Evolutionary conservation across 805 yeast genomes (phyloP).

Genomic region (Millerago galiae): DNA sequence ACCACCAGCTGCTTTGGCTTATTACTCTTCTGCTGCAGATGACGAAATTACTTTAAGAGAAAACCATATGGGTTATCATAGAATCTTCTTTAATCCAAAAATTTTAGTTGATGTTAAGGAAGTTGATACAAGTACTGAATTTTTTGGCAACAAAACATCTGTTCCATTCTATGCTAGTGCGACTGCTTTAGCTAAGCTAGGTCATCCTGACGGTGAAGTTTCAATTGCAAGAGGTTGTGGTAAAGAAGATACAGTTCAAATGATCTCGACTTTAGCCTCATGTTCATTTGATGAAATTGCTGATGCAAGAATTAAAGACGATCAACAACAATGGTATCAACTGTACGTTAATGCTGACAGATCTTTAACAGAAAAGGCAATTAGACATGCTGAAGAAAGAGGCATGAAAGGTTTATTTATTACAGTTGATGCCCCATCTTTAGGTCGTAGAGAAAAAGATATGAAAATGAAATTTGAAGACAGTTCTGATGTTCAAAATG

Average conservation of each 20-base stretch:
- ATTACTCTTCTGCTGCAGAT: conserved; percentile 87
- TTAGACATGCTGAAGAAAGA: conserved; percentile 64
- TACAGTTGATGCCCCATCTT: conserved; percentile 89
- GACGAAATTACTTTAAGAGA: conserved; percentile 89
- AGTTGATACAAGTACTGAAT: conserved; percentile 62
- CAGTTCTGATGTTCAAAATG: conserved; percentile 42
- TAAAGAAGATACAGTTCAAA: conserved; percentile 65
- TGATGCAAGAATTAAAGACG: conserved; percentile 52
- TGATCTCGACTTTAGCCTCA: conserved; percentile 90
- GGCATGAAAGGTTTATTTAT: conserved; percentile 80
- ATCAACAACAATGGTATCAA: conserved; percentile 85
- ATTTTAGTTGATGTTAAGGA: conserved; percentile 74
- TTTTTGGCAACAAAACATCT: conserved; percentile 63
- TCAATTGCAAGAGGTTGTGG: conserved; percentile 82
- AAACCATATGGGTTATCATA: conserved; percentile 83
- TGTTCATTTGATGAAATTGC: conserved; percentile 83
- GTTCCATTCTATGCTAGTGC: conserved; percentile 90
- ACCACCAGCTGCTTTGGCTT: conserved; percentile 83
- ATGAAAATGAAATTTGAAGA: conserved; percentile 56
- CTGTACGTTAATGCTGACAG: conserved; percentile 78
- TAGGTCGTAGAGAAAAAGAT: conserved; percentile 90
- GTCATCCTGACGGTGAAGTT: conserved; percentile 90
- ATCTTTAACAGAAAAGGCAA: conserved; percentile 49
- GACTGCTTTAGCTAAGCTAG: conserved; percentile 86
- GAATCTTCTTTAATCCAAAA: conserved; percentile 82